Percentiles rank a stretch among this genome's conserved stretches.
Conservation (phyloP, 805 yeast species). For the Candida tallmaniae region DNA sequence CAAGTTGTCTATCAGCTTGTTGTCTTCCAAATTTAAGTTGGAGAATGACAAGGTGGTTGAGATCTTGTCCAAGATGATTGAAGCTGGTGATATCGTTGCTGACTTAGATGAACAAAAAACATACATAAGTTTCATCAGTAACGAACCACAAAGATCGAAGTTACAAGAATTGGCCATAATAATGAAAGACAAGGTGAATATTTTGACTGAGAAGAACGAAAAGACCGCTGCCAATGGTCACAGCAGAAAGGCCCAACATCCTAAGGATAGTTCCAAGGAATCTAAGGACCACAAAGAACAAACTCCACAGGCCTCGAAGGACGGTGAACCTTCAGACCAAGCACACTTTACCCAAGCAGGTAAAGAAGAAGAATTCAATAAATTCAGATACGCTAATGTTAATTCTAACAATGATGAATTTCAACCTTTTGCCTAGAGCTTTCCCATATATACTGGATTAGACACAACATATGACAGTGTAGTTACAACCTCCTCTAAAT, state of each 20-base stretch:
- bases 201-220: slow-evolving; percentile 80
- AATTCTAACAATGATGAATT: slow-evolving; percentile 42
- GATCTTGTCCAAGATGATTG: slow-evolving; percentile 70
- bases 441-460: too few relatives aligned
- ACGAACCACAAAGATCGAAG: slow-evolving; percentile 75
- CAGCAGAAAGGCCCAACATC: slow-evolving; percentile 34
- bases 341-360: slow-evolving; percentile 24
- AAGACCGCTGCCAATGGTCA: slow-evolving; percentile 76
- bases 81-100: slow-evolving; percentile 73
- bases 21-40: slow-evolving; percentile 66
- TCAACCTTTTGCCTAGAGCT: slow-evolving; percentile 26
- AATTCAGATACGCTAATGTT: slow-evolving; percentile 42
- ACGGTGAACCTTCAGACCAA: slow-evolving; percentile 28
- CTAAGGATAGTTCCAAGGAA: slow-evolving; percentile 29
- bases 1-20: slow-evolving; percentile 63
- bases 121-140: slow-evolving; percentile 57
- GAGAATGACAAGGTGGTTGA: slow-evolving; percentile 51
- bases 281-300: slow-evolving; percentile 15
- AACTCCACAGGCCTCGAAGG: slow-evolving; percentile 29
- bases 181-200: slow-evolving; percentile 74
- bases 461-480: neutral
- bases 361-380: slow-evolving; percentile 32
- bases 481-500: too few relatives aligned
- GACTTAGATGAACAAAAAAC: slow-evolving; percentile 68
- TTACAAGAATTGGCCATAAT: slow-evolving; percentile 85